A percentile compares a stretch with the other conserved stretches of the same genome.
Evolutionary conservation across 352 stramenopile species (phyloP).

Genomic region (Phytophthora multivora): DNA sequence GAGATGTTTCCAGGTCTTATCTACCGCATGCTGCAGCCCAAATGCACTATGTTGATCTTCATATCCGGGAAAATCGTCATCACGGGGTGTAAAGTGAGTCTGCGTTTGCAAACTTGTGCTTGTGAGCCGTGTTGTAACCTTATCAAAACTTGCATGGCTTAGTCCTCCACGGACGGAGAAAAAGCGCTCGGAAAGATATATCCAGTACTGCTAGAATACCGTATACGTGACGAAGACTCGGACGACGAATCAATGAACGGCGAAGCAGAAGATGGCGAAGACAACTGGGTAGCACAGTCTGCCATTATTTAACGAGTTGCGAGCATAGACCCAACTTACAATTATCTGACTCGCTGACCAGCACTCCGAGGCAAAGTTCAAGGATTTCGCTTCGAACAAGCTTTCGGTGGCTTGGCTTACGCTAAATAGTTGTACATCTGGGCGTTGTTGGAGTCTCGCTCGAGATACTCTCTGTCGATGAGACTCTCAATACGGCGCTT

Average conservation of each 20-base stretch:
- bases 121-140: no score
- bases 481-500: conserved; percentile 91
- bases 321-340: conserved; percentile 27
- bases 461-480: conserved; percentile 90
- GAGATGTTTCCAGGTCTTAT: conserved; percentile 99
- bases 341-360: conserved; percentile 18
- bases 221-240: conserved; percentile 34
- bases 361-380: conserved; percentile 21
- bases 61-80: conserved; percentile 98
- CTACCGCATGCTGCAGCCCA: conserved; percentile 96
- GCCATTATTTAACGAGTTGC: conserved; percentile 35
- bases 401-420: conserved; percentile 29
- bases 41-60: conserved; percentile 99
- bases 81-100: conserved; percentile 88
- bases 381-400: conserved; percentile 5
- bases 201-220: conserved; percentile 59
- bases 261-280: conserved; percentile 18
- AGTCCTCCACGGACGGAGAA: conserved; percentile 40
- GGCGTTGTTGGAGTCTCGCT: conserved; percentile 77
- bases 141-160: neutral
- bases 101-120: neutral
- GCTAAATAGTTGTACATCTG: conserved; percentile 91
- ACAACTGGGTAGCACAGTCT: conserved; percentile 24
- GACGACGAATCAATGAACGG: conserved; percentile 28
- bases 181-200: conserved; percentile 62